Evolutionary conservation across 1,139 yeast species (phyloP).

Genomic region (Taphrina populina): DNA sequence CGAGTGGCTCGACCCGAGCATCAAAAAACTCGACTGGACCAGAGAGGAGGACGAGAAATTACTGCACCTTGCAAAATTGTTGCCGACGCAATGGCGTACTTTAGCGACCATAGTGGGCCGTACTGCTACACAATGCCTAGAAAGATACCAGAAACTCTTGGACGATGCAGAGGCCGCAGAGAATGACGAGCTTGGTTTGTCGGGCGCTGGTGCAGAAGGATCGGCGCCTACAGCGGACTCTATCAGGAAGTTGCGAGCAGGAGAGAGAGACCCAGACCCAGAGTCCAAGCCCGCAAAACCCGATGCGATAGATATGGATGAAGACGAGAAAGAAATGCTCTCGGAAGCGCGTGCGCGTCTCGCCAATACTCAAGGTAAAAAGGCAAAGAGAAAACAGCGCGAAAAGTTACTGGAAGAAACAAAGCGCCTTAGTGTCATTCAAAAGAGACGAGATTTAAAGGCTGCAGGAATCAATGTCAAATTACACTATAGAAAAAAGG

Average conservation of each 20-base stretch:
- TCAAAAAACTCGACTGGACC: conserved; percentile 67
- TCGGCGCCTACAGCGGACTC: conserved; percentile 41
- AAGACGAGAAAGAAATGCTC: conserved; percentile 87
- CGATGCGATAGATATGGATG: conserved; percentile 74
- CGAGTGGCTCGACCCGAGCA: conserved; percentile 78
- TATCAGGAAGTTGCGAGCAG: conserved; percentile 43
- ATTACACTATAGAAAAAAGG: conserved; percentile 53
- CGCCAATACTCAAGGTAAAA: conserved; percentile 91
- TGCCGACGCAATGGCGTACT: conserved; percentile 95
- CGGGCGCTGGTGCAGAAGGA: conserved; percentile 54
- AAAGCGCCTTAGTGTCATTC: conserved; percentile 69
- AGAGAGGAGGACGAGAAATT: conserved; percentile 74
- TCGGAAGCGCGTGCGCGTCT: conserved; percentile 90
- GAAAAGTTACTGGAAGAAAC: conserved; percentile 78
- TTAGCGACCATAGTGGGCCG: conserved; percentile 78
- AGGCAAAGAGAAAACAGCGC: conserved; percentile 85
- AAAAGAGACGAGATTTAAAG: conserved; percentile 78
- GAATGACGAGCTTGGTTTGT: conserved; percentile 51
- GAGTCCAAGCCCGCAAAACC: conserved; percentile 85
- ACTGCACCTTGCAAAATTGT: conserved; percentile 60
- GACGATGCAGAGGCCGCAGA: conserved; percentile 54
- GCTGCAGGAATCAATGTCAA: conserved; percentile 65
- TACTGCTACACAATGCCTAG: conserved; percentile 86
- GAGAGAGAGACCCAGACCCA: conserved; percentile 66
- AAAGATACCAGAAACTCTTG: conserved; percentile 74